A percentile compares a stretch with the other conserved stretches of the same genome.
These are phyloP conservation scores for Ettlia oleoabundans DNA, from an alignment of 139 green algal genomes.

Conservation along the genomic window DNA sequence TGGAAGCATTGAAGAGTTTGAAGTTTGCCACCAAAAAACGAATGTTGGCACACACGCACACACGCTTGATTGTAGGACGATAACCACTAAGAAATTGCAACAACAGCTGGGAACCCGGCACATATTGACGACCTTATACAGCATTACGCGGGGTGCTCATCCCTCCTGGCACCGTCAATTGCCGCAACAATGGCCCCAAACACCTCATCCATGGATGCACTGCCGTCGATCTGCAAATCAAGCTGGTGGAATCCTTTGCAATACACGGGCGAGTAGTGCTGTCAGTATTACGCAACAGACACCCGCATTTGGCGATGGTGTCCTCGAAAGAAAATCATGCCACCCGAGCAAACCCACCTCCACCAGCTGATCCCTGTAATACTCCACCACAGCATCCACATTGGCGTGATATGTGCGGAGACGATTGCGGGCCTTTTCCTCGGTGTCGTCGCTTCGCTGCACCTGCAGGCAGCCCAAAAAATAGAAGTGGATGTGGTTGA, in stretches of 20 bases:
- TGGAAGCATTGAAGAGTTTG: too few species aligned
- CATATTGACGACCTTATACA: neutral
- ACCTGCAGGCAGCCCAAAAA: too few species aligned
- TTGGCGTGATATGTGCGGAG: conserved; percentile 82
- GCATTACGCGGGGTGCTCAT: neutral
- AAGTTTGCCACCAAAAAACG: too few species aligned
- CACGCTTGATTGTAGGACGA: too few species aligned
- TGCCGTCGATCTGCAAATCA: conserved; percentile 74
- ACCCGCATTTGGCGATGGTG: neutral
- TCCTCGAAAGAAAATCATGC: too few species aligned
- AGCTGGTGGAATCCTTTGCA: neutral
- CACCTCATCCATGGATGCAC: conserved; percentile 76
- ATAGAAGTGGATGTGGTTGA: too few species aligned
- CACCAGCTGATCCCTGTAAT: conserved; percentile 71
- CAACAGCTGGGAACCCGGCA: too few species aligned
- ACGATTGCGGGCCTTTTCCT: conserved; percentile 85
- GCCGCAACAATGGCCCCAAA: conserved; percentile 65
- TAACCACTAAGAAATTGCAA: too few species aligned
- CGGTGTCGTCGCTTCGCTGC: conserved; percentile 94
- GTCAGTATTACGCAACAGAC: too few species aligned
- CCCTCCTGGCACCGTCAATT: conserved; percentile 40
- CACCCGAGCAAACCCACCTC: neutral
- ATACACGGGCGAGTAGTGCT: neutral
- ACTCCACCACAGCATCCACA: conserved; percentile 78
- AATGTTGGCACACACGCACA: too few species aligned